Base-by-base conservation (phyloP, 2,329 filamentous ascomycete species). In the Camillea tinctor region DNA sequence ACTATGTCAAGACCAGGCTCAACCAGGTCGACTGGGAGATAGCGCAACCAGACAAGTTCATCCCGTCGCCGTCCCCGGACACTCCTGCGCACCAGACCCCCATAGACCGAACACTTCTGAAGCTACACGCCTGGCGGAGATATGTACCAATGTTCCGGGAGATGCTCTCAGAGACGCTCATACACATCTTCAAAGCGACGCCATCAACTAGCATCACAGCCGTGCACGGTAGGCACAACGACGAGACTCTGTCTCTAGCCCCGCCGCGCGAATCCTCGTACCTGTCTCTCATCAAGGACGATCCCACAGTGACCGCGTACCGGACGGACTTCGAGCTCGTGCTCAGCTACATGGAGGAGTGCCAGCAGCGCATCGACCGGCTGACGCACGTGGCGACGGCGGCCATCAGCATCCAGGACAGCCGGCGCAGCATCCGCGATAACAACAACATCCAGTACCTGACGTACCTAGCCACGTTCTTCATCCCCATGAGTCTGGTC, bases 401-500 rank as follows among this genome's bases (percentile, higher is more conserved):
- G n/a, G 69, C 68, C 17, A 73, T 72, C 50, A 66, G 62, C 9
- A 72, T 74, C 61, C 64, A 66, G 8, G 71, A 74, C 55, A 69
- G 68, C 8, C 66, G 67, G 36, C 69, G 69, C 24, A 65, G 67
- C 4, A 64, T 66, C n/a, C 68, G 66, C 17, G 71, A 74, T 50
- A 72, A 72, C 52, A 64, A 66, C 17, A 74, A 74, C 54, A 64
- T 74, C 20, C 65, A 66, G n/a, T 69, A 71, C 19, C 64, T 75
- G 7, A 74, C 71, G 0, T 72, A 67, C 68, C 60, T 75, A 3
- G 73, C 73, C 3, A 74, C 72, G 1, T 66, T 75, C 55, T 74
- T 74, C 60, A 71, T 74, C 17, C 73, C 73, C 3, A 60, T 75
- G 21, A 72, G 71, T 52, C 67, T 72, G 13, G 62, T 74, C 3